Conservation (phyloP, 495 filamentous ascomycete species). For the Venustampulla echinocandica region DNA sequence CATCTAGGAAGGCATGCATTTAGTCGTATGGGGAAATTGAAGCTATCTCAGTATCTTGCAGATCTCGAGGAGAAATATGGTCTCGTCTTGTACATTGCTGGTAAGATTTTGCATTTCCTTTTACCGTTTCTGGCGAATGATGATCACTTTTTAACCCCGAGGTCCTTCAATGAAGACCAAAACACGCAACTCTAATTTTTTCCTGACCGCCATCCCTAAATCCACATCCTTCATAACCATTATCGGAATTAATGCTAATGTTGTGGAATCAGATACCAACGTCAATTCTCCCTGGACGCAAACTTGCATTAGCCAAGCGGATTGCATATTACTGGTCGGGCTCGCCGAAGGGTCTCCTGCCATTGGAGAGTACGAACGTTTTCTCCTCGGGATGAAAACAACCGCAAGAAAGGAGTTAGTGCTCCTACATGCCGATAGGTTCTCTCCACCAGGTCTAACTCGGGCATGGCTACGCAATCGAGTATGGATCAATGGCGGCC, state of each 20-base stretch:
- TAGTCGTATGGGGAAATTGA: conserved; percentile 93
- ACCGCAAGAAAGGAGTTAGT: conserved; percentile 93
- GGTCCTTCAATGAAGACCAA: conserved; percentile 35
- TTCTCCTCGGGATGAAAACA: conserved; percentile 93
- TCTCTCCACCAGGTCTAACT: conserved; percentile 74
- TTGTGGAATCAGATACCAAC: conserved; percentile 55
- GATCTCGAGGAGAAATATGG: conserved; percentile 97
- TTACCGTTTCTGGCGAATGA: conserved; percentile 8
- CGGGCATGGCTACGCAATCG: conserved; percentile 87
- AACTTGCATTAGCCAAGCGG: conserved; percentile 92
- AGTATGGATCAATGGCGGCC: conserved; percentile 97
- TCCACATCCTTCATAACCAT: neutral
- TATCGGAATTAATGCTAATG: conserved; percentile 15
- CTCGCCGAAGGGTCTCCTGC: conserved; percentile 81
- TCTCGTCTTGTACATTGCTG: conserved; percentile 92
- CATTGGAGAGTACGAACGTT: conserved; percentile 93
- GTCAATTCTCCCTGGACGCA: conserved; percentile 97
- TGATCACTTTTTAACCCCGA: conserved; percentile 22
- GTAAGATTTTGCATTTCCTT: conserved; percentile 29
- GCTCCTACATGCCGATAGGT: conserved; percentile 85
- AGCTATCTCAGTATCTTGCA: conserved; percentile 90
- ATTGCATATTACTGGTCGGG: conserved; percentile 88
- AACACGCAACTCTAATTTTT: conserved; percentile 42
- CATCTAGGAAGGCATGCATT: conserved; percentile 94
- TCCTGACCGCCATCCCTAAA: conserved; percentile 26